Base-by-base conservation (phyloP, 106 monocot genomes). In the Allium cepa region DNA sequence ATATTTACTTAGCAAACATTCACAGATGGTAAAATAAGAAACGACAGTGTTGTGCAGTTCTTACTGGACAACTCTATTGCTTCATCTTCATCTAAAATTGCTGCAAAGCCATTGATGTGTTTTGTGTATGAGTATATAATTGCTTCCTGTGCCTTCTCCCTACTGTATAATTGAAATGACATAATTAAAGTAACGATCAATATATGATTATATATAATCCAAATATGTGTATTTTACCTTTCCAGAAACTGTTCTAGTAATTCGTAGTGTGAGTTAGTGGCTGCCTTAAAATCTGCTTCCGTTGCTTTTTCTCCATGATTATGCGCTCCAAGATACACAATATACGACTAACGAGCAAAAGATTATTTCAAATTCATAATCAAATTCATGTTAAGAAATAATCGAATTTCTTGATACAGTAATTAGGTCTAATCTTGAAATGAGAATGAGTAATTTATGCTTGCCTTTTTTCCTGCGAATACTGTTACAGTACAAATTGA, bases 81-180 rank as follows among this genome's bases (percentile, higher is more conserved):
- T 47, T 76, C 79, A 11, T 80, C 83, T 10, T 93, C 88, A 11
- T 85, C 81, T 4, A 91, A 51, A 0, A 50, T 59, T 27, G 90
- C 90, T 27, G 90, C 86, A 62, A 91, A 91, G 4, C 79, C 90
- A 60, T 91, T 91, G 63, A 93, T 93, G 58, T 77, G 48, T 13
- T 79, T 93, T 0, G 73, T 74, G 47, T 88, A 93, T 6, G 92
- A 93, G 72, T 88, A 83, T 56, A 88, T 51, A 5, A 88, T 88
- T 0, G 79, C 72, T 36, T 75, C 62, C 15, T 49, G 62, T 0
- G 88, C 92, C 27, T 72, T 77, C 59, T 83, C 69, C 72, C 81
- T 79, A 64, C 92, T 92, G 71, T 13, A 74, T 11, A 26, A 70
- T 14, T 53, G 26, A 15, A 4, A 6, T 55, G 5, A 53, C 36